Percentiles rank a stretch among this genome's conserved stretches.
These are phyloP conservation scores for Kazachstania bromeliacearum DNA, from an alignment of 805 yeast genomes.

Conservation along the genomic window DNA sequence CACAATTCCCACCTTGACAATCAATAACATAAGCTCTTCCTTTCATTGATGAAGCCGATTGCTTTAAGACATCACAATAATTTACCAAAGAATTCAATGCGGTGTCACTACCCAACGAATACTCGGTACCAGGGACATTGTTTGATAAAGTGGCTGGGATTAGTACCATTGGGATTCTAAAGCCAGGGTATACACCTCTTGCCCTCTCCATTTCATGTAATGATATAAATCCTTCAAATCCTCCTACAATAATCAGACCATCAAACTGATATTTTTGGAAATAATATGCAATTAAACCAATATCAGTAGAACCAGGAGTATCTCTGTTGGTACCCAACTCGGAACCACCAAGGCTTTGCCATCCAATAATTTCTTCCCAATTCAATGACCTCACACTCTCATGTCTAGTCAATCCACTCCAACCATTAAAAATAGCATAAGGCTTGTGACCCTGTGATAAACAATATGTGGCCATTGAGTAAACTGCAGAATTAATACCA, in stretches of 20 bases:
- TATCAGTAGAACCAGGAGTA: constrained; percentile 54
- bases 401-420: constrained; percentile 59
- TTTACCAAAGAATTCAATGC: constrained; percentile 60
- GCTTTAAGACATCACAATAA: constrained; percentile 69
- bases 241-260: constrained; percentile 70
- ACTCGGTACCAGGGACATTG: constrained; percentile 76
- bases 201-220: constrained; percentile 55
- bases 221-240: constrained; percentile 69
- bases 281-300: constrained; percentile 63
- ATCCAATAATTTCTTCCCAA: constrained; percentile 64
- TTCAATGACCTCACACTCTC: constrained; percentile 49
- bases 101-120: constrained; percentile 67
- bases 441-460: constrained; percentile 66
- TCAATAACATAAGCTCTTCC: constrained; percentile 73
- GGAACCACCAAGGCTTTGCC: constrained; percentile 71
- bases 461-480: constrained; percentile 66
- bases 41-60: constrained; percentile 69
- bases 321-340: constrained; percentile 74
- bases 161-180: constrained; percentile 67
- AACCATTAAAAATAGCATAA: constrained; percentile 66
- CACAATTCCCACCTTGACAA: constrained; percentile 80
- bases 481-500: constrained; percentile 65
- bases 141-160: constrained; percentile 82
- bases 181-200: constrained; percentile 53
- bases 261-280: constrained; percentile 59